These are phyloP conservation scores for Nitzschia palea DNA, from an alignment of 108 stramenopile species.

Conservation along the genomic window DNA sequence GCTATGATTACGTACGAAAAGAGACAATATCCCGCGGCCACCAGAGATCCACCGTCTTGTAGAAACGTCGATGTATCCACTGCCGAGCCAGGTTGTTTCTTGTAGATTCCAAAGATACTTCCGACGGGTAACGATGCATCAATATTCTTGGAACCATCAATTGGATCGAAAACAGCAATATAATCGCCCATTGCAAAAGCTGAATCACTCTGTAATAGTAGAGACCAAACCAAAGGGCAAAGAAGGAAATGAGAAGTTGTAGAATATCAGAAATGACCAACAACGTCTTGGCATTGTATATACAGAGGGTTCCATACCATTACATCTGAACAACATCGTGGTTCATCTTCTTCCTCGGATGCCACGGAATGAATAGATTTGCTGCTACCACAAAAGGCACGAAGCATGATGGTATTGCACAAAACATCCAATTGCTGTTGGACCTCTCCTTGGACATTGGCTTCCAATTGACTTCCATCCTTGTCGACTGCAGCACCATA, in stretches of 20 bases:
- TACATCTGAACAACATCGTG: conserved; percentile 74
- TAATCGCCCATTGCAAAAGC: conserved; percentile 82
- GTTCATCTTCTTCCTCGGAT: conserved; percentile 82
- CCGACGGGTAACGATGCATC: conserved; percentile 97
- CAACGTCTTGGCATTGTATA: neutral
- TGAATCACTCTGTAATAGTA: conserved; percentile 38
- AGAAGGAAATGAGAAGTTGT: neutral
- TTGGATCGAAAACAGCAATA: conserved; percentile 98
- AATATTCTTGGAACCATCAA: conserved; percentile 93
- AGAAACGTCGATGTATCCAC: conserved; percentile 74
- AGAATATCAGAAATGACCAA: neutral
- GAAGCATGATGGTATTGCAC: conserved; percentile 85
- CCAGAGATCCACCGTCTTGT: conserved; percentile 84
- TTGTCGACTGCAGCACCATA: conserved; percentile 75
- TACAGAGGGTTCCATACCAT: conserved; percentile 53
- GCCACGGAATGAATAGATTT: conserved; percentile 71
- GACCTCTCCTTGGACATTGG: conserved; percentile 86
- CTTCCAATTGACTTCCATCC: conserved; percentile 56
- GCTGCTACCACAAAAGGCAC: conserved; percentile 77
- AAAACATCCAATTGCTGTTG: conserved; percentile 90
- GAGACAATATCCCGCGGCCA: conserved; percentile 95
- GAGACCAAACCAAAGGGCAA: neutral
- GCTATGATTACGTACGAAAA: conserved; percentile 71
- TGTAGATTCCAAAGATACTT: conserved; percentile 97
- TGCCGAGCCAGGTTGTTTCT: conserved; percentile 48